phyloP scores from a whole-genome alignment of 306 rosid genomes.

The Cyclanthera cordifolia region DNA sequence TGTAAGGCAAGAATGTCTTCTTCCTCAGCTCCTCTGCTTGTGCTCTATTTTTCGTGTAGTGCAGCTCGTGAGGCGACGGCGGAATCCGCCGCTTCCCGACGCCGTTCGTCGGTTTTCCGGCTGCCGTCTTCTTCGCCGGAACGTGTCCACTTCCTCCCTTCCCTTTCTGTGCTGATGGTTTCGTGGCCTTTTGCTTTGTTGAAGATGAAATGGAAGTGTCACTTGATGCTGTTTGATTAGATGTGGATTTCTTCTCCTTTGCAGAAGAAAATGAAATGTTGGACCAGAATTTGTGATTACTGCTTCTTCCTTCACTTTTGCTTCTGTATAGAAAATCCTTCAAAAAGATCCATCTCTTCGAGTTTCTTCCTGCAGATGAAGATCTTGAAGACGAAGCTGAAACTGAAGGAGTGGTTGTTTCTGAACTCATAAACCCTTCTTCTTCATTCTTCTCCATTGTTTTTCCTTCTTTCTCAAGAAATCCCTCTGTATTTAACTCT shows the following conservation, averaged over 20 bases:
- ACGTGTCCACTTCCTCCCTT: conserved; percentile 18
- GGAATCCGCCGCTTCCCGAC: conserved; percentile 69
- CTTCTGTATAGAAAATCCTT: conserved; percentile 82
- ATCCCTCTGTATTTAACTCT: neutral
- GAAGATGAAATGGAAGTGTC: neutral
- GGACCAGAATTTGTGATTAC: conserved; percentile 76
- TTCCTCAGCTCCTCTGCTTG: conserved; percentile 82
- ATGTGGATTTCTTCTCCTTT: conserved; percentile 54
- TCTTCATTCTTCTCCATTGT: conserved; percentile 24
- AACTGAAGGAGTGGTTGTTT: conserved; percentile 40
- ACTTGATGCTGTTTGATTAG: conserved; percentile 2
- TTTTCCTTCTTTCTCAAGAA: conserved; percentile 17
- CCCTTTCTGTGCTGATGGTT: conserved; percentile 16
- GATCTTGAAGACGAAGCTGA: conserved; percentile 82
- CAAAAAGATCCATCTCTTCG: conserved; percentile 75
- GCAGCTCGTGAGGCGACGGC: conserved; percentile 82
- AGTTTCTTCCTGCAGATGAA: conserved; percentile 86
- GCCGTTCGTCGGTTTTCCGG: conserved; percentile 55
- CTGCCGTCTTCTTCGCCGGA: conserved; percentile 35
- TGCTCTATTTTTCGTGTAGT: conserved; percentile 78
- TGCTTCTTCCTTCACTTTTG: conserved; percentile 80
- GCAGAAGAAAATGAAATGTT: conserved; percentile 53
- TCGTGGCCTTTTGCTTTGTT: neutral
- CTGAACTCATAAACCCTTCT: conserved; percentile 20
- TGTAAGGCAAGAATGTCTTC: conserved; percentile 89